A percentile compares a stretch with the other conserved stretches of the same genome.
phyloP scores from a whole-genome alignment of 2,329 filamentous ascomycete genomes.

The Apiospora malaysiana region DNA sequence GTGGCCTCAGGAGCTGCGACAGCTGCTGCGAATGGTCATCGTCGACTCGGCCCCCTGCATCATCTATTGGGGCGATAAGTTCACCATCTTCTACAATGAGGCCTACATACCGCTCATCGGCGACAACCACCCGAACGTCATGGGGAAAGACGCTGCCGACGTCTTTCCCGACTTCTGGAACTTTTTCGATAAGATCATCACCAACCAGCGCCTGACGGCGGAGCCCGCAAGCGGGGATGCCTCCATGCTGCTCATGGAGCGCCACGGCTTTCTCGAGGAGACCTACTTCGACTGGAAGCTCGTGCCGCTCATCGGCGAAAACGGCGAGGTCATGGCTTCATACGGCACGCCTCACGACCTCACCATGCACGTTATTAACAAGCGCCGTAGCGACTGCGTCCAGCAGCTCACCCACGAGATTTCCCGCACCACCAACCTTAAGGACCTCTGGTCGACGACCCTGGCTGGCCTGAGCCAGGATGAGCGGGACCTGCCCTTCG shows the following conservation, averaged over 20 bases:
- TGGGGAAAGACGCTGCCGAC: conserved; percentile 45
- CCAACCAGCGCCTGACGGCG: conserved; percentile 35
- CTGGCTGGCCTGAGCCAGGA: conserved; percentile 33
- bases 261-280: conserved; percentile 44
- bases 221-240: conserved; percentile 33
- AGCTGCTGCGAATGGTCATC: conserved; percentile 42
- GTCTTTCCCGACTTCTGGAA: conserved; percentile 45
- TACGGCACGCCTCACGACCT: conserved; percentile 32
- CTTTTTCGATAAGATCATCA: conserved; percentile 37
- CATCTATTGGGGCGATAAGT: conserved; percentile 42
- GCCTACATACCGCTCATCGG: conserved; percentile 39
- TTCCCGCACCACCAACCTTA: conserved; percentile 35
- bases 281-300: conserved; percentile 51
- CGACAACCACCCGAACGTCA: conserved; percentile 41
- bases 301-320: conserved; percentile 45
- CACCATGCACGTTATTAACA: conserved; percentile 44
- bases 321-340: conserved; percentile 40
- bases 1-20: conserved; percentile 48
- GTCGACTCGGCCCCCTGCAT: conserved; percentile 42
- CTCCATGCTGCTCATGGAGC: conserved; percentile 38
- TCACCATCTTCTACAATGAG: conserved; percentile 44
- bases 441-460: conserved; percentile 41
- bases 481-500: conserved; percentile 40
- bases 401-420: conserved; percentile 43
- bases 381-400: conserved; percentile 44